Base-by-base conservation (phyloP, 2,329 filamentous ascomycete genomes). In the Calycina marina region DNA sequence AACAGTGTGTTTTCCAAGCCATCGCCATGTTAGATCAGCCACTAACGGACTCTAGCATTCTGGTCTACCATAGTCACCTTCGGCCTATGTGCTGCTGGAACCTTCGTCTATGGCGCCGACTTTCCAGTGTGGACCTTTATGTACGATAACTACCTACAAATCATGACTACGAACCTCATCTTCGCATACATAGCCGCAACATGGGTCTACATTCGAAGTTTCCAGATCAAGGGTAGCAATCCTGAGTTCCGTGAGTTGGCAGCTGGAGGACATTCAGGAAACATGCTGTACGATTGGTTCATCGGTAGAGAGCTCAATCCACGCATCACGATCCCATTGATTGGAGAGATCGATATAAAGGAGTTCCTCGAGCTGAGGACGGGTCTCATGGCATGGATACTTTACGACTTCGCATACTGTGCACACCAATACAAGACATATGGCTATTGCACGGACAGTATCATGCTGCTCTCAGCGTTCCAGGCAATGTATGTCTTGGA, bases 251-350 rank as follows among this genome's bases (percentile, higher is more conserved):
- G 86, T 25, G 77, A 90, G 53, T 67, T 96, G 5, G 86, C 86
- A 0, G 71, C 72, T 1, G 85, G 86, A 26, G 86, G 85, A 11
- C 71, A 80, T 50, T 75, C 73, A 1, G 86, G 85, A 36, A 94
- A 93, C 56, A 60, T 84, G 41, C 58, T 94, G 22, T 94, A 96
- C 55, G 88, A 96, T 57, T 96, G 84, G 74, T 96, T 85, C 59
- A 94, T 96, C 43, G 88, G 88, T 13, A 81, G 88, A 16, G 88
- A 96, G 56, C 73, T 96, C 39, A 96, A 96, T 58, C 88, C 88
- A 3, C 82, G 86, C 30, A 57, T 92, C 38, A 72, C 67, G 0
- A 60, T 93, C 14, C 85, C 85, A 2, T 55, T 92, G 30, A 66
- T 93, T 41, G 83, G 84, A 37, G 79, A 84, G 46, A 67, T 94